phyloP scores from a whole-genome alignment of 108 stramenopile species.

The Epithemia pelagica region DNA sequence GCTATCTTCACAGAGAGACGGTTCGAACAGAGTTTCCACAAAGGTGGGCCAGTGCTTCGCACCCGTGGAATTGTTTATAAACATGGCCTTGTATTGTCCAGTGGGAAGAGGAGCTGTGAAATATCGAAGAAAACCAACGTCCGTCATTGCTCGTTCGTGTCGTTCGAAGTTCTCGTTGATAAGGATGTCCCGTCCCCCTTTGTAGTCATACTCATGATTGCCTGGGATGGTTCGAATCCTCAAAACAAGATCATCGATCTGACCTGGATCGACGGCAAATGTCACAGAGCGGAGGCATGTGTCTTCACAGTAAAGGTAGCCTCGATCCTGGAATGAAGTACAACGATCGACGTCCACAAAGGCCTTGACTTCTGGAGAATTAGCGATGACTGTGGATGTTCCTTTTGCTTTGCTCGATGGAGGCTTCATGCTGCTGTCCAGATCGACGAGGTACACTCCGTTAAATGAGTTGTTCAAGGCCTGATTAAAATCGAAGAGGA shows the following conservation, averaged over 20 bases:
- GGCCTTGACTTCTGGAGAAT: constrained; percentile 2
- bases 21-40: not conserved
- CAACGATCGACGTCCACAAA: not conserved
- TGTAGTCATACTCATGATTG: not conserved
- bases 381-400: constrained; percentile 4
- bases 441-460: constrained; percentile 1
- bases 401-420: not conserved
- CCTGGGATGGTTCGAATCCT: constrained; percentile 8
- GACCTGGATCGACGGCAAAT: constrained; percentile 30
- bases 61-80: not conserved
- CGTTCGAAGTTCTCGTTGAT: not conserved
- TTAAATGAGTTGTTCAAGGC: not conserved
- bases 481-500: constrained; percentile 3
- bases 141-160: not conserved
- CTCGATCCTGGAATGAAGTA: not conserved
- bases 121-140: not conserved
- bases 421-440: constrained; percentile 12
- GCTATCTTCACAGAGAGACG: not conserved
- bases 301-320: constrained; percentile 2
- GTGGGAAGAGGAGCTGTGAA: not conserved
- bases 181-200: not conserved
- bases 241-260: constrained; percentile 27
- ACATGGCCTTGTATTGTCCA: not conserved
- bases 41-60: not conserved
- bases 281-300: constrained; percentile 7